A percentile compares a stretch with the other conserved stretches of the same genome.
These are phyloP conservation scores for Coemansia sp. DNA, from an alignment of 192 early-diverging fungal genomes.

Conservation along the genomic window DNA sequence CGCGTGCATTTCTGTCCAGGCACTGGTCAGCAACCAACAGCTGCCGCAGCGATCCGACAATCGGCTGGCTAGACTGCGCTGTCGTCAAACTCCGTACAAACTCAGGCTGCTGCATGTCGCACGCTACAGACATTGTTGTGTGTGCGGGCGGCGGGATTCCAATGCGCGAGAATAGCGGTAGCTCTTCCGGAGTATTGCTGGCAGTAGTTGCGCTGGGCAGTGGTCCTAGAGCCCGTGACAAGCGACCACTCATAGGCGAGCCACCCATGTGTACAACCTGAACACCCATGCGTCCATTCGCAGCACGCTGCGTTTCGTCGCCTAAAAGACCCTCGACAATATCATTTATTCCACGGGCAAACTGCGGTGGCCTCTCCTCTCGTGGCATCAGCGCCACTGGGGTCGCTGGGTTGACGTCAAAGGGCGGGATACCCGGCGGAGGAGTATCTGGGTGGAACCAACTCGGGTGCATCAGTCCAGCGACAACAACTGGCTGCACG, in stretches of 20 bases:
- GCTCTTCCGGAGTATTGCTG: constrained; percentile 12
- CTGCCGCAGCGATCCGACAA: constrained; percentile 45
- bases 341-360: constrained; percentile 16
- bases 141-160: constrained; percentile 38
- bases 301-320: constrained; percentile 2
- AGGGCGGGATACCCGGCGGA: constrained; percentile 52
- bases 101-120: constrained; percentile 38
- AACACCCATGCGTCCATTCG: constrained; percentile 25
- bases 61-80: not conserved
- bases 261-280: constrained; percentile 38
- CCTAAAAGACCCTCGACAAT: constrained; percentile 33
- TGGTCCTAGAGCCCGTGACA: constrained; percentile 16
- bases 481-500: constrained; percentile 23
- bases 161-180: constrained; percentile 49
- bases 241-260: not conserved
- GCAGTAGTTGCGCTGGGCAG: not conserved
- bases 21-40: constrained; percentile 46
- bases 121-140: constrained; percentile 4
- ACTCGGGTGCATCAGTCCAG: constrained; percentile 54
- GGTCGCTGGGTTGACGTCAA: constrained; percentile 47
- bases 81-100: not conserved
- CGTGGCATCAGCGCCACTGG: constrained; percentile 43
- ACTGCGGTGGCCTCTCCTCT: constrained; percentile 14
- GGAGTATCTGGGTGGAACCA: constrained; percentile 44
- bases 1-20: constrained; percentile 44